Conservation (phyloP, 176 grass and related monocot genomes). For the Avena insularis region DNA sequence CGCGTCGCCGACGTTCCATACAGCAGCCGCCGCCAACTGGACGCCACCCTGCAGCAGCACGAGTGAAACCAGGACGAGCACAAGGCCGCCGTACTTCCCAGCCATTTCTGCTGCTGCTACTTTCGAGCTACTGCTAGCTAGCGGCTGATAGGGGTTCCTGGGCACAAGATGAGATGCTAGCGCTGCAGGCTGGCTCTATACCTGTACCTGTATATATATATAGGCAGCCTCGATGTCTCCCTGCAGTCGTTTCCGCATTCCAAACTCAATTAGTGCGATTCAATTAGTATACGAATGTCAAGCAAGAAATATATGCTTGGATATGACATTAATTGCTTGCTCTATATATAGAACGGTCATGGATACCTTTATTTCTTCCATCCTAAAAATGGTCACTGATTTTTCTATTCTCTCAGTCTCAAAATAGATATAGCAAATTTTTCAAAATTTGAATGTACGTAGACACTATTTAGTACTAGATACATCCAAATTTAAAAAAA, state of each 20-base stretch:
- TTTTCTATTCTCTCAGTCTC: too few relatives aligned
- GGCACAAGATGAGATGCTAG: neutral
- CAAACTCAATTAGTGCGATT: neutral
- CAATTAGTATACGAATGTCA: neutral
- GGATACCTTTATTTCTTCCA: neutral
- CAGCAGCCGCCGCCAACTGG: neutral
- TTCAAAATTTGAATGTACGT: too few relatives aligned
- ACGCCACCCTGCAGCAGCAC: neutral
- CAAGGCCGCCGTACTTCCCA: neutral
- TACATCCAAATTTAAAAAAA: too few relatives aligned
- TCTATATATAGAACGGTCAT: neutral
- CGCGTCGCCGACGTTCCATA: slow-evolving; percentile 30
- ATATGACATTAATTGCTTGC: neutral
- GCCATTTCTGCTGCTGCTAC: neutral
- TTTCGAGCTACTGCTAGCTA: neutral
- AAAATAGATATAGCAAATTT: too few relatives aligned
- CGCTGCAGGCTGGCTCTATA: neutral
- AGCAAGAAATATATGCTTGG: neutral
- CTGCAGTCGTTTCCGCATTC: neutral
- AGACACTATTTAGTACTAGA: too few relatives aligned
- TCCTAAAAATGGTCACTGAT: neutral
- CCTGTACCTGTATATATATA: neutral
- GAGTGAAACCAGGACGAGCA: neutral
- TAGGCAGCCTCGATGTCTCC: neutral
- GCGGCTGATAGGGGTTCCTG: neutral